phyloP scores from a whole-genome alignment of 306 rosid species.

The Calophaca sinica region DNA sequence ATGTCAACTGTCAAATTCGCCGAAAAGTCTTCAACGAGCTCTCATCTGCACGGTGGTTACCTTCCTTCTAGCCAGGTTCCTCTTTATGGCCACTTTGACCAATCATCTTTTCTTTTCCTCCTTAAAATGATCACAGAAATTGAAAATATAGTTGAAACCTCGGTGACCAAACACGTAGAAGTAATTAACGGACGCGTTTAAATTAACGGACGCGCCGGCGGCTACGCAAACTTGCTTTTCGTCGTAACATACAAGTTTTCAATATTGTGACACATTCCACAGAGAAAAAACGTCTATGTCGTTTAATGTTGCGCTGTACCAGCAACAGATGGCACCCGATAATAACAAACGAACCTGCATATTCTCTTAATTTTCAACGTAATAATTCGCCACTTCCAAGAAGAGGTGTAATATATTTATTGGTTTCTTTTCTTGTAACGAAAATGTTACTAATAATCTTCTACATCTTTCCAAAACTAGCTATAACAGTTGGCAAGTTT shows the following conservation, averaged over 20 bases:
- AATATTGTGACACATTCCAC: conserved; percentile 30
- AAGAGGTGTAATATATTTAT: neutral
- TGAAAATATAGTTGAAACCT: conserved; percentile 1
- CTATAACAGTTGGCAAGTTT: conserved; percentile 43
- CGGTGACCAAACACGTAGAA: conserved; percentile 29
- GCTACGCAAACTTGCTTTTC: conserved; percentile 41
- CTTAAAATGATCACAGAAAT: conserved; percentile 3
- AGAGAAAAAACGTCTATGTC: conserved; percentile 35
- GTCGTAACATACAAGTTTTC: conserved; percentile 22
- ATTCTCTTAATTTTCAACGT: conserved; percentile 39
- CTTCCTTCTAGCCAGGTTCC: neutral
- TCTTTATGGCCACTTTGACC: conserved; percentile 16
- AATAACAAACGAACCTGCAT: conserved; percentile 14
- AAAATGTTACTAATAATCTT: neutral
- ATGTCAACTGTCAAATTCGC: neutral
- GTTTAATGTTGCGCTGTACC: conserved; percentile 28
- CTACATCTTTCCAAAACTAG: conserved; percentile 40
- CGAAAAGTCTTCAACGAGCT: neutral
- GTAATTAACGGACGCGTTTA: conserved; percentile 16
- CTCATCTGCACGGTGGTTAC: neutral
- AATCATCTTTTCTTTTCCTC: neutral
- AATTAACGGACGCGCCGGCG: conserved; percentile 38
- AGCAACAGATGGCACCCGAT: conserved; percentile 33
- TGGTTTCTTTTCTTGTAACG: conserved; percentile 45
- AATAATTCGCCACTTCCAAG: conserved; percentile 13